Conservation (phyloP, 169 alveolate genomes). For the Pseudocohnilembus persalinus region DNA sequence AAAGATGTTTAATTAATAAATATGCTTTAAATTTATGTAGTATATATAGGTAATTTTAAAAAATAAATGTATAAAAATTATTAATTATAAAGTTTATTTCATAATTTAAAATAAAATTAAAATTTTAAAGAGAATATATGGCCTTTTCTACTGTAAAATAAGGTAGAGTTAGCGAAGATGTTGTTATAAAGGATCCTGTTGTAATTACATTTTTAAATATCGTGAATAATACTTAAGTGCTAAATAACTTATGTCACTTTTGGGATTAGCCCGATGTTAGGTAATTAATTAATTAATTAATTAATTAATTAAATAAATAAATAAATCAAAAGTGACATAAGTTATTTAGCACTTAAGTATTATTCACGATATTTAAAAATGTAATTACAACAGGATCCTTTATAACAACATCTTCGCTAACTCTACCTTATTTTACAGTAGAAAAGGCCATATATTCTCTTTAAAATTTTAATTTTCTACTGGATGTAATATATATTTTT, state of each 20-base stretch:
- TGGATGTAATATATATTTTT: background rate
- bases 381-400: background rate
- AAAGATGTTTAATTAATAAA: background rate
- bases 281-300: too few relatives aligned
- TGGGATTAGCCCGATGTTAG: too few relatives aligned
- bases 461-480: too few relatives aligned
- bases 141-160: background rate
- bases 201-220: background rate
- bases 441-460: background rate
- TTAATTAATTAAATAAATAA: too few relatives aligned
- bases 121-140: background rate
- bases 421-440: background rate
- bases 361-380: too few relatives aligned
- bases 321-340: too few relatives aligned
- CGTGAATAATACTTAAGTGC: background rate
- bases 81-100: too few relatives aligned
- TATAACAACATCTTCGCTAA: background rate
- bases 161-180: background rate
- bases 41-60: background rate
- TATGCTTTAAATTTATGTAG: too few relatives aligned
- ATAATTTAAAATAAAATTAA: too few relatives aligned
- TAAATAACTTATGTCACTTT: too few relatives aligned
- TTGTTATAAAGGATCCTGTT: background rate
- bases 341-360: background rate
- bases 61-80: too few relatives aligned